These are phyloP conservation scores for Elymus sibiricus DNA, from an alignment of 176 grass and related monocot genomes.

Conservation along the genomic window DNA sequence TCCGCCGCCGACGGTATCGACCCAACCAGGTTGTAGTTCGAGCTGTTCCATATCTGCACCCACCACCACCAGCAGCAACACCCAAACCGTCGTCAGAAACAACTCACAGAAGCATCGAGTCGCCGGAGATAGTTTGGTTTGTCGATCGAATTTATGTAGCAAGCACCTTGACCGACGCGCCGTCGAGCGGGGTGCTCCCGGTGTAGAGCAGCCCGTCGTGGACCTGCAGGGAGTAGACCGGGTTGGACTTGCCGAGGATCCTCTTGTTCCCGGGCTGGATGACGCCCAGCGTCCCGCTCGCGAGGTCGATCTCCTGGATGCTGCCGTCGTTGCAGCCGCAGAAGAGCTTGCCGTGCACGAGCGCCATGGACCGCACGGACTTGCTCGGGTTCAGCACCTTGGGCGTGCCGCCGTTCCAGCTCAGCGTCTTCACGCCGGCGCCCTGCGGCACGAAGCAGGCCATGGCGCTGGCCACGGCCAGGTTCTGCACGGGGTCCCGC, in stretches of 20 bases:
- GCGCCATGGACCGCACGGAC: slow-evolving; percentile 54
- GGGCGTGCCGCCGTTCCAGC: slow-evolving; percentile 55
- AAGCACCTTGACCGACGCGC: slow-evolving; percentile 46
- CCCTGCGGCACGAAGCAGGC: slow-evolving; percentile 59
- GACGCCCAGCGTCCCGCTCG: slow-evolving; percentile 47
- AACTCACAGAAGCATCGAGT: too few relatives aligned
- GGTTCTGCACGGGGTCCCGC: slow-evolving; percentile 45
- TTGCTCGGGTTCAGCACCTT: slow-evolving; percentile 55
- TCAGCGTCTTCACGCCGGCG: slow-evolving; percentile 57
- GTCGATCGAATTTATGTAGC: background rate
- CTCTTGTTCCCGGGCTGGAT: slow-evolving; percentile 58
- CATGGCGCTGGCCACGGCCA: slow-evolving; percentile 39
- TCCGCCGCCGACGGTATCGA: slow-evolving; percentile 48
- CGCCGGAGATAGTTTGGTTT: too few relatives aligned
- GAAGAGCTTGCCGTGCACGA: slow-evolving; percentile 62
- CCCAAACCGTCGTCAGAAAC: too few relatives aligned
- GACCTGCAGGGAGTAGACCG: slow-evolving; percentile 42
- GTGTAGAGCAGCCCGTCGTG: slow-evolving; percentile 54
- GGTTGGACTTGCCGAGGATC: slow-evolving; percentile 61
- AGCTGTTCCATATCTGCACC: slow-evolving; percentile 55
- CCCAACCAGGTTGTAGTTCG: slow-evolving; percentile 53
- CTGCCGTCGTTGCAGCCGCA: slow-evolving; percentile 63
- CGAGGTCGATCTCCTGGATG: slow-evolving; percentile 71
- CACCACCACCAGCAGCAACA: too few relatives aligned
- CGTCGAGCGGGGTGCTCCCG: slow-evolving; percentile 34